These are phyloP conservation scores for Jamesozyma piceae DNA, from an alignment of 805 yeast genomes.

Conservation along the genomic window DNA sequence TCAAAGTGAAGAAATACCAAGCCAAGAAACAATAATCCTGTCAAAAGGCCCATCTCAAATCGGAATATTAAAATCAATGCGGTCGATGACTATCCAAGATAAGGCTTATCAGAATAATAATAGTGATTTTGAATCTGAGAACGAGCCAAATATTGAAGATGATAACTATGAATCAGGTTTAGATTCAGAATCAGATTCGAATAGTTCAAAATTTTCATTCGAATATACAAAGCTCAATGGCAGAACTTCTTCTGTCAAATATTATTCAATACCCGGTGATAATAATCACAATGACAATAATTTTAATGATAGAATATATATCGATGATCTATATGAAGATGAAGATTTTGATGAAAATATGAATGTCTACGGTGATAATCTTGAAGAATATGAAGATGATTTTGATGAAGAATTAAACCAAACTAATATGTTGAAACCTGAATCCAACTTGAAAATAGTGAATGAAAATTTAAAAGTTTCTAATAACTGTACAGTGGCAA, in stretches of 20 bases:
- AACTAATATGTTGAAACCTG: slow-evolving; percentile 23
- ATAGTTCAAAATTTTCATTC: slow-evolving; percentile 38
- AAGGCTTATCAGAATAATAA: neutral
- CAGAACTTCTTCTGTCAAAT: slow-evolving; percentile 44
- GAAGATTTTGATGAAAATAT: slow-evolving; percentile 37
- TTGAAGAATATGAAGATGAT: slow-evolving; percentile 13
- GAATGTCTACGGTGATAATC: slow-evolving; percentile 26
- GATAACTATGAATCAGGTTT: neutral
- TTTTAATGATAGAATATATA: slow-evolving; percentile 19
- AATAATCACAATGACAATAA: neutral
- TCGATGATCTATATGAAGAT: slow-evolving; percentile 33
- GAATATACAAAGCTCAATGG: slow-evolving; percentile 39
- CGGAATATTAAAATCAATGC: slow-evolving; percentile 4
- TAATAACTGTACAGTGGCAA: neutral
- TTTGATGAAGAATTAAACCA: neutral
- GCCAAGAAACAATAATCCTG: neutral
- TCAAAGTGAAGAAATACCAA: neutral
- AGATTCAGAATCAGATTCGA: slow-evolving; percentile 14
- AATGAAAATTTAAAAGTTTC: neutral
- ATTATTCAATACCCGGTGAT: slow-evolving; percentile 34
- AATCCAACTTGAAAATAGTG: slow-evolving; percentile 8
- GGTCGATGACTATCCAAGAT: neutral
- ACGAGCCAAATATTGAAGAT: slow-evolving; percentile 4
- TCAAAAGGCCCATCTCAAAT: slow-evolving; percentile 1
- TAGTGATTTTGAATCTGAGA: slow-evolving; percentile 1